Evolutionary conservation across 2,329 filamentous ascomycete genomes (phyloP).

Genomic region (Sphaerulina musiva): DNA sequence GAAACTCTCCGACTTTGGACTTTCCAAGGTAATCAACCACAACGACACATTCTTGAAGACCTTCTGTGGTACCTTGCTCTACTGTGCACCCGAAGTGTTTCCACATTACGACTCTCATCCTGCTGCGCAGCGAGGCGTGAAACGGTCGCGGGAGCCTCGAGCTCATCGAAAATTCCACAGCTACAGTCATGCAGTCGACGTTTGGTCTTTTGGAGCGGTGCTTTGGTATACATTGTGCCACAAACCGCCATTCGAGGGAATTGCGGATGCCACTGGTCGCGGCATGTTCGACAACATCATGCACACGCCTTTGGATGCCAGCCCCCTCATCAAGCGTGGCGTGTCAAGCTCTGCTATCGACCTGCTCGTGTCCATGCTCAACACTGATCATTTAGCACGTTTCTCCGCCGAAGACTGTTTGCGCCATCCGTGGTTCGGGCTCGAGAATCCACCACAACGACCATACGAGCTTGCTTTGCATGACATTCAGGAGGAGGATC

Average conservation of each 20-base stretch:
- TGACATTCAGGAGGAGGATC: constrained; percentile 51
- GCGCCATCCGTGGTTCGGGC: constrained; percentile 64
- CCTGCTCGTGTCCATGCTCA: constrained; percentile 71
- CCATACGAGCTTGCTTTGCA: constrained; percentile 30
- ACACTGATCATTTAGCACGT: constrained; percentile 69
- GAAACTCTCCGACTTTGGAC: constrained; percentile 91
- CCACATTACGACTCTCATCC: constrained; percentile 67
- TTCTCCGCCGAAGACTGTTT: constrained; percentile 67
- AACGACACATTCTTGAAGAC: constrained; percentile 89
- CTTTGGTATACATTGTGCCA: constrained; percentile 79
- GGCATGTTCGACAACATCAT: constrained; percentile 83
- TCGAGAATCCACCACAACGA: constrained; percentile 17
- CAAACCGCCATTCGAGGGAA: constrained; percentile 72
- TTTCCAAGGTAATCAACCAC: constrained; percentile 82
- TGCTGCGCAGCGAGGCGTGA: constrained; percentile 54
- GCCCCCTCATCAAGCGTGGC: constrained; percentile 52
- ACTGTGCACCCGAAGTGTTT: constrained; percentile 95
- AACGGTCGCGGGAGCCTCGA: constrained; percentile 46
- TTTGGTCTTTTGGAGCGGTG: constrained; percentile 93
- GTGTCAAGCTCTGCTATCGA: constrained; percentile 65
- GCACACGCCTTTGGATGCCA: constrained; percentile 62
- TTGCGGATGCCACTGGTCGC: constrained; percentile 66
- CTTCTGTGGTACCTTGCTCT: constrained; percentile 91
- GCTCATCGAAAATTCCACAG: constrained; percentile 48
- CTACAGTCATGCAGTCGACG: constrained; percentile 87